Evolutionary conservation across 768 basidiomycete species (phyloP).

Genomic region (Guyanaporus albipodus): DNA sequence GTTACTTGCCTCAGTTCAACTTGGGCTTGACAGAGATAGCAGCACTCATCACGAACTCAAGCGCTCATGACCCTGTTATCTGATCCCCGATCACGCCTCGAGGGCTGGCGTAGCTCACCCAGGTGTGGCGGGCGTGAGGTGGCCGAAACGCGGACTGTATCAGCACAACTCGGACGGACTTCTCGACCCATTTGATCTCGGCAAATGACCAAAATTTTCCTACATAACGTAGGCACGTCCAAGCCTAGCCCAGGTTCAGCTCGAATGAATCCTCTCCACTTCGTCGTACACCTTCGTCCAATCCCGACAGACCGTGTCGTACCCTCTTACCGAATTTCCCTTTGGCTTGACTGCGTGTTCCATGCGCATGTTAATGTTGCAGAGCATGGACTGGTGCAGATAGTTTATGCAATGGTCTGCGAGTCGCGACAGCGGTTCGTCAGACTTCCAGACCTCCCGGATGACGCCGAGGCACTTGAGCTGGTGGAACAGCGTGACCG

Average conservation of each 20-base stretch:
- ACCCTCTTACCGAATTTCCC: constrained; percentile 9
- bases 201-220: no score
- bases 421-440: constrained; percentile 4
- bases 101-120: no score
- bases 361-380: constrained; percentile 10
- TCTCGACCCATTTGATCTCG: no score
- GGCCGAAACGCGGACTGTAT: no score
- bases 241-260: background rate
- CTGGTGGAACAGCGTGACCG: constrained; percentile 11
- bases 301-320: constrained; percentile 10
- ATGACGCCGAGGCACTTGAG: constrained; percentile 13
- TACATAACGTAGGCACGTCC: no score
- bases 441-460: constrained; percentile 2
- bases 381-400: constrained; percentile 10
- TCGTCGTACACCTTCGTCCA: constrained; percentile 12
- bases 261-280: constrained; percentile 9
- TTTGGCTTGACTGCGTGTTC: constrained; percentile 10
- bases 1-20: no score
- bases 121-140: no score
- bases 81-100: no score
- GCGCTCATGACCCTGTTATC: no score
- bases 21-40: no score
- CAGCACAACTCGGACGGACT: no score
- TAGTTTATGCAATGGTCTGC: constrained; percentile 12
- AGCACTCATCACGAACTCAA: no score